Evolutionary conservation across 169 alveolate species (phyloP).

Genomic region (Eimeria acervulina): DNA sequence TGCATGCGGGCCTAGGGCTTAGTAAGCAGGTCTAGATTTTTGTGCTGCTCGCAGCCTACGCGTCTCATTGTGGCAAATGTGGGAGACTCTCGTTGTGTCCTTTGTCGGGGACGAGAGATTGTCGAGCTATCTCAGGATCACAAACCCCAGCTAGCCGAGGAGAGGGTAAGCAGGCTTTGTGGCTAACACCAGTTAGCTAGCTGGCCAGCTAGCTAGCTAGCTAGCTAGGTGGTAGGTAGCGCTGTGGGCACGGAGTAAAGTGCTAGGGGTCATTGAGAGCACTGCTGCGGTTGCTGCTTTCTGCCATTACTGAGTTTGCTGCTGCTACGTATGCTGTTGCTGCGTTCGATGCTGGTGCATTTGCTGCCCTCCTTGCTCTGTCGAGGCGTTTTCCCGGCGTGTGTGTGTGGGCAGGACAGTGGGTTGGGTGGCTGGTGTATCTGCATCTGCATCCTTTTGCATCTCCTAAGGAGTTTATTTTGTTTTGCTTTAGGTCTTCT

Average conservation of each 20-base stretch:
- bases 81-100: slow-evolving; percentile 99
- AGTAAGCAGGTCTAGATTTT: background rate
- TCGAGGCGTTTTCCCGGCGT: background rate
- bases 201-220: background rate
- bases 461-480: background rate
- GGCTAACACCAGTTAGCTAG: background rate
- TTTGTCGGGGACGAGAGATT: slow-evolving; percentile 95
- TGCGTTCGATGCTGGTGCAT: background rate
- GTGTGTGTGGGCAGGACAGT: background rate
- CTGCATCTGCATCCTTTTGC: background rate
- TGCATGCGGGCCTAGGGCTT: background rate
- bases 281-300: background rate
- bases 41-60: slow-evolving; percentile 61
- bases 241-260: background rate
- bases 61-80: slow-evolving; percentile 97
- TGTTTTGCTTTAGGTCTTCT: background rate
- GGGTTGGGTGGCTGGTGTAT: background rate
- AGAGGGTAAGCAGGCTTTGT: slow-evolving; percentile 83
- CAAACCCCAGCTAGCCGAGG: slow-evolving; percentile 98
- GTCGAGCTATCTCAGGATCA: slow-evolving; percentile 98
- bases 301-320: background rate
- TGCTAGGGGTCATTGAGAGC: background rate
- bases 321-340: background rate
- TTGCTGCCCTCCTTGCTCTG: background rate
- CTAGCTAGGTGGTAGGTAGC: background rate